Evolutionary conservation across 768 basidiomycete genomes (phyloP), one percentile per base, ranked within the genome.

Genomic region (Dendrothele bispora): DNA sequence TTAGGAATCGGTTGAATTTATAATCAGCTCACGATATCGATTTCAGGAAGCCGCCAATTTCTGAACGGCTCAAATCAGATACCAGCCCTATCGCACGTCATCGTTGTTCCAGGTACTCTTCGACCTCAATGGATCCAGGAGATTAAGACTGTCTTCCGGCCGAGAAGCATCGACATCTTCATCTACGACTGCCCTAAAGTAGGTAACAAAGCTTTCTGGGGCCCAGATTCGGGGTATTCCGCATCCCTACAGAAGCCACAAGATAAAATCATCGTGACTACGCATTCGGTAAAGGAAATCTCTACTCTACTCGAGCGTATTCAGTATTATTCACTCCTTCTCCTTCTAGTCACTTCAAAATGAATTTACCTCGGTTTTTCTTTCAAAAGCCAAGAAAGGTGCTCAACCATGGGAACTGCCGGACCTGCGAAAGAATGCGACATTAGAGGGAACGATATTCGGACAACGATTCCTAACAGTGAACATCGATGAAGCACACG

Each of bases 401-500:
- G 29, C 44, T 32, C 22, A 28, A 4, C 58, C 59, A 8, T 63
- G 61, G 62, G 50, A 46, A 2, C 43, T 51, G 22, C 61, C 52
- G 5, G 11, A 11, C 30, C 30, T n/a, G 11, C 5, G 14, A 18
- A 14, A 7, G 21, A 39, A 24, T 1, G 14, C 14, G 18, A 11
- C 36, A 15, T 27, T 52, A 14, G 15, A 26, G 5, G 2, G 25
- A 14, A 57, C 57, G 0, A 30, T 65, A 2, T 63, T 55, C n/a
- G 47, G 50, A 2, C 57, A 51, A 10, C 11, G 46, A 0, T 66
- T 45, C 37, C 53, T 61, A 14, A 48, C 51, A 0, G 39, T 48
- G 12, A 48, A 43, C 10, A 2, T 61, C 3, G 59, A 66, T 22
- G 63, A 66, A 25, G 55, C 53, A 2, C 63, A 66, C 12, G 39